These are phyloP conservation scores for Sporothrix variecibatus DNA, from an alignment of 2,329 filamentous ascomycete genomes.

Conservation along the genomic window DNA sequence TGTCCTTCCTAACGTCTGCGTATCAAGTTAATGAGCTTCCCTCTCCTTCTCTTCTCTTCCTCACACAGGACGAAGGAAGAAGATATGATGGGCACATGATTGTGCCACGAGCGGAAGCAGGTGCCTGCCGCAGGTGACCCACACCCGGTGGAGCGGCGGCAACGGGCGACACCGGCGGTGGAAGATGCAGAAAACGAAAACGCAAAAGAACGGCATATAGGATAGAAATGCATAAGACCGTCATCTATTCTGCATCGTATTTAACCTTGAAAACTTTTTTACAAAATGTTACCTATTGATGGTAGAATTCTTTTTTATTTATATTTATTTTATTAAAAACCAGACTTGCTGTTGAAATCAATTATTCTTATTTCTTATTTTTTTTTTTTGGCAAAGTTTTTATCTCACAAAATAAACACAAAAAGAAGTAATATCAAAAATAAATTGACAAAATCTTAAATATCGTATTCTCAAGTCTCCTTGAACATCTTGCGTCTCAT, in stretches of 20 bases:
- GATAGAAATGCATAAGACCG: neutral
- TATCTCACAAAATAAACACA: too few species aligned
- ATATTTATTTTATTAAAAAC: too few species aligned
- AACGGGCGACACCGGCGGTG: neutral
- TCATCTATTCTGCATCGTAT: neutral
- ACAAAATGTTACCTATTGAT: neutral
- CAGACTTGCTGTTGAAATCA: too few species aligned
- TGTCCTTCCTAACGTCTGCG: neutral
- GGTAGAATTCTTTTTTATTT: too few species aligned
- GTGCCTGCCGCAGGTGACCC: neutral
- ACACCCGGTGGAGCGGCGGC: too few species aligned
- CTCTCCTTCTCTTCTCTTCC: neutral
- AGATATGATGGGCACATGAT: neutral
- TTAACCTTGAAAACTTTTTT: too few species aligned
- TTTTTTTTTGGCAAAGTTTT: too few species aligned
- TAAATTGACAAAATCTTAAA: too few species aligned
- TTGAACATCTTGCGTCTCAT: neutral
- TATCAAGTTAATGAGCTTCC: neutral
- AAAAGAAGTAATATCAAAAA: too few species aligned
- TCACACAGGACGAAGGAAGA: neutral
- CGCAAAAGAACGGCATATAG: neutral
- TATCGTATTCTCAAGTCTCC: neutral
- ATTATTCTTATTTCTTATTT: neutral
- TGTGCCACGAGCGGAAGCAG: neutral
- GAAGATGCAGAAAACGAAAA: neutral